phyloP scores from a whole-genome alignment of 2,329 filamentous ascomycete species.

The Hypoxylon sp. region DNA sequence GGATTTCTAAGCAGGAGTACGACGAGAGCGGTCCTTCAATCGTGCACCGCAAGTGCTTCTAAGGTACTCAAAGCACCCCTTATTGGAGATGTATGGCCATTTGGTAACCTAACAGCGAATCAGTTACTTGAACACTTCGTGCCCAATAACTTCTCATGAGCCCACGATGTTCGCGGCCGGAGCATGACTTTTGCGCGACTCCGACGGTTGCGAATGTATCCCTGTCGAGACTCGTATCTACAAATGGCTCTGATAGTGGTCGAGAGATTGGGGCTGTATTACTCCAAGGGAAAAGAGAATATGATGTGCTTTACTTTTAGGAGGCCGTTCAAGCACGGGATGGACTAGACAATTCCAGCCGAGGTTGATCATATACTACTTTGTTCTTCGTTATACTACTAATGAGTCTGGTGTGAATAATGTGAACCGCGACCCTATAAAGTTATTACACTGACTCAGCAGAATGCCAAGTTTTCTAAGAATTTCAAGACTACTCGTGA shows the following conservation, averaged over 20 bases:
- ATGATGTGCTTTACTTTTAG: slow-evolving; percentile 64
- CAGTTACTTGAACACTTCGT: slow-evolving; percentile 43
- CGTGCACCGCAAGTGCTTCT: slow-evolving; percentile 99
- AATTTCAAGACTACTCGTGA: slow-evolving; percentile 41
- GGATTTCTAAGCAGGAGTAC: slow-evolving; percentile 99
- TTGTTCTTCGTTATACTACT: slow-evolving; percentile 57
- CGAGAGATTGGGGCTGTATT: slow-evolving; percentile 62
- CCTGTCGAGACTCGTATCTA: slow-evolving; percentile 67
- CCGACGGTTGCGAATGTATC: slow-evolving; percentile 62
- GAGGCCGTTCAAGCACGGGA: slow-evolving; percentile 63
- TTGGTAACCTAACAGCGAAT: slow-evolving; percentile 9
- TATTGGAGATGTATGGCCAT: not conserved
- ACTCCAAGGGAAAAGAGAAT: slow-evolving; percentile 61
- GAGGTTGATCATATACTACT: slow-evolving; percentile 71
- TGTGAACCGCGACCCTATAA: slow-evolving; percentile 42
- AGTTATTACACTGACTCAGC: slow-evolving; percentile 48
- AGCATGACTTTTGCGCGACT: slow-evolving; percentile 60
- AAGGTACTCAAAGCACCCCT: slow-evolving; percentile 71
- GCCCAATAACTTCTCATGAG: slow-evolving; percentile 52
- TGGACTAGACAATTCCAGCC: slow-evolving; percentile 64
- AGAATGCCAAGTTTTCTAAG: slow-evolving; percentile 38
- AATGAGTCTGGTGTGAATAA: slow-evolving; percentile 51
- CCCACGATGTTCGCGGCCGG: slow-evolving; percentile 60
- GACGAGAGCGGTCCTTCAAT: slow-evolving; percentile 99
- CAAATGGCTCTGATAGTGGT: slow-evolving; percentile 70